Evolutionary conservation across 1,284 basidiomycete genomes (phyloP), one percentile per base, ranked within the genome.

Genomic region (Golubevia sp.): DNA sequence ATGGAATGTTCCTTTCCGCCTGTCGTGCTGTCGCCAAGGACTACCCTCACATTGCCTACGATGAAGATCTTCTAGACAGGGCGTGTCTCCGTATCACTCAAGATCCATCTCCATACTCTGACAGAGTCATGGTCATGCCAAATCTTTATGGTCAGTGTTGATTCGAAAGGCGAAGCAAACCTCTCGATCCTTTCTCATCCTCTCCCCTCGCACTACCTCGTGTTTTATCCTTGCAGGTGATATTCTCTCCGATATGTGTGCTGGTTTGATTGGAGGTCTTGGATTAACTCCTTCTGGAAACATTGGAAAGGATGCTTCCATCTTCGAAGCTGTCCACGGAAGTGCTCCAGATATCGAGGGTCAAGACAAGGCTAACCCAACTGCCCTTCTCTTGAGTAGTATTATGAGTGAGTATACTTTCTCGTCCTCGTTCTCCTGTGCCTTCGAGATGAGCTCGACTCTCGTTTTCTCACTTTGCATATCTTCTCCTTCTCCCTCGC

Each of bases 91-190:
- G 94, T 61, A 82, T 82, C 67, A 78, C 81, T 23, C 92, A 93
- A 85, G 94, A 99, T 86, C 97, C 97, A 38, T 88, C 86, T 72
- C 97, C 97, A 8, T 99, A 91, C 86, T 88, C 92, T 55, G 95
- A 98, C 87, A 91, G 94, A 66, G 97, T 99, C 76, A 99, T 99
- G 96, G 97, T 99, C 76, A 99, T 99, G 96, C 97, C 97, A 71
- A 99, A 99, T 88, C 87, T 99, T 69, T 95, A 93, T 83, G 94
- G 92, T 18, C 2, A 49, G n/a, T n/a, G n/a, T 2, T 2, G 49
- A 49, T 2, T 2, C 25, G 25, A 25, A 23, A 23, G 50, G 25
- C 8, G 21, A 21, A 24, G 15, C 2, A 48, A 11, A 8, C 18
- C 30, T 27, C 30, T 59, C 26, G 20, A 20, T 30, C 62, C 5